phyloP scores from a whole-genome alignment of 2,329 filamentous ascomycete genomes.

The Colletotrichum sansevieriae region DNA sequence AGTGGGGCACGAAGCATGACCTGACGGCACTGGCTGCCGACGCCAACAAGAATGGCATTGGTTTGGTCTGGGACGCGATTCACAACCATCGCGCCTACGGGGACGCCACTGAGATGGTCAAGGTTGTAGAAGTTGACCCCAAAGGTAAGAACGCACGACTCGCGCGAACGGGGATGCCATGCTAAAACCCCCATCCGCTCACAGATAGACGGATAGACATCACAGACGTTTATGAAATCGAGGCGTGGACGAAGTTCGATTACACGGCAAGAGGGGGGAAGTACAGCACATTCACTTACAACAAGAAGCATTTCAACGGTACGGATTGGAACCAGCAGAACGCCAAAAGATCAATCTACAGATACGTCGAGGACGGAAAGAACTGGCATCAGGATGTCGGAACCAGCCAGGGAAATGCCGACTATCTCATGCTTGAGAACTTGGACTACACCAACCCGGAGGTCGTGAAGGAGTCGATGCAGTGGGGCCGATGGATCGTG shows the following conservation, averaged over 20 bases:
- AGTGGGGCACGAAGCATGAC: constrained; percentile 39
- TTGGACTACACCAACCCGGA: constrained; percentile 38
- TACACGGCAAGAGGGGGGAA: constrained; percentile 35
- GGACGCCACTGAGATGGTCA: constrained; percentile 36
- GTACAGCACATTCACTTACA: constrained; percentile 38
- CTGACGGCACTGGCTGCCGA: constrained; percentile 25
- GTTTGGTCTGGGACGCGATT: constrained; percentile 36
- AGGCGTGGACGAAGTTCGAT: constrained; percentile 37
- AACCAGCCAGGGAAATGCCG: constrained; percentile 32
- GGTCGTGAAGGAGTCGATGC: constrained; percentile 30
- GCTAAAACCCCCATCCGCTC: background rate
- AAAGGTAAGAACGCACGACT: constrained; percentile 18
- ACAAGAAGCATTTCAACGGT: constrained; percentile 40
- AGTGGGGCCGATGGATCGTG: constrained; percentile 39
- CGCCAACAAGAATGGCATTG: constrained; percentile 27
- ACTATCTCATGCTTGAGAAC: constrained; percentile 40
- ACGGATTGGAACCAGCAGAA: constrained; percentile 40
- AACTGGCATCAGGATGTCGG: constrained; percentile 41
- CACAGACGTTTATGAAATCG: constrained; percentile 35
- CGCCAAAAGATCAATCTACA: constrained; percentile 35
- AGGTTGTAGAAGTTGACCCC: constrained; percentile 34
- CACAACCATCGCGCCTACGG: constrained; percentile 40
- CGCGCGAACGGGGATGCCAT: background rate
- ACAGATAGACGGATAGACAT: constrained; percentile 36
- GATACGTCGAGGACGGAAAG: constrained; percentile 36